Percentiles rank a stretch among this genome's conserved stretches.
Conservation (phyloP, 2,329 filamentous ascomycete genomes). For the Apiospora kogelbergensis region DNA sequence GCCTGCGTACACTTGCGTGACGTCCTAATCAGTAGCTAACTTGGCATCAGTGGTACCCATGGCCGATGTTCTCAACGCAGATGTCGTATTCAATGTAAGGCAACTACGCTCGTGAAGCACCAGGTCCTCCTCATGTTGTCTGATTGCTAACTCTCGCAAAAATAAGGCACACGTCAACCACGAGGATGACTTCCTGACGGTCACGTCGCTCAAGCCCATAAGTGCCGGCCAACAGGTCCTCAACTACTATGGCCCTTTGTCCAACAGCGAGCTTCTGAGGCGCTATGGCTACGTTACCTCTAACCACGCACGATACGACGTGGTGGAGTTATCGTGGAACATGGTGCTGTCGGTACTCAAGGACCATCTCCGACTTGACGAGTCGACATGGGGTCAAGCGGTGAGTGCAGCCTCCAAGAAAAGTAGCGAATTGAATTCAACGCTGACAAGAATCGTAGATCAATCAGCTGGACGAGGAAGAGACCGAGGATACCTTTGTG, state of each 20-base stretch:
- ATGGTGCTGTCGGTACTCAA: conserved; percentile 51
- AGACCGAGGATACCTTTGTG: conserved; percentile 75
- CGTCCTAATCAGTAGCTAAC: not conserved
- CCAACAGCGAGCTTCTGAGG: conserved; percentile 77
- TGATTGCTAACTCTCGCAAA: not conserved
- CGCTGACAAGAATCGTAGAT: conserved; percentile 33
- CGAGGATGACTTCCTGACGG: conserved; percentile 59
- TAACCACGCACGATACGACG: conserved; percentile 76
- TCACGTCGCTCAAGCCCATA: conserved; percentile 70
- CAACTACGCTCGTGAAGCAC: not conserved
- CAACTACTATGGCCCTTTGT: conserved; percentile 86
- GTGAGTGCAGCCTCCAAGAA: conserved; percentile 31
- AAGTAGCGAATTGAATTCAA: no score
- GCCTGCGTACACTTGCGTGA: not conserved
- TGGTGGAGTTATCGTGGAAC: conserved; percentile 72
- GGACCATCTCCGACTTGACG: conserved; percentile 37
- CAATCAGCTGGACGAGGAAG: conserved; percentile 56
- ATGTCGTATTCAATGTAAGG: conserved; percentile 80
- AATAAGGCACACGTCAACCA: conserved; percentile 58
- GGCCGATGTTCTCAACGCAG: conserved; percentile 86
- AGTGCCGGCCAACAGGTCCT: conserved; percentile 72
- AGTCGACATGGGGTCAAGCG: conserved; percentile 40
- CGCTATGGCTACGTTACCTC: conserved; percentile 86
- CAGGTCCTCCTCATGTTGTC: not conserved
- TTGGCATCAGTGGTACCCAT: conserved; percentile 68